Conservation (phyloP, 208 protist species). For the Histomonas meleagridis region DNA sequence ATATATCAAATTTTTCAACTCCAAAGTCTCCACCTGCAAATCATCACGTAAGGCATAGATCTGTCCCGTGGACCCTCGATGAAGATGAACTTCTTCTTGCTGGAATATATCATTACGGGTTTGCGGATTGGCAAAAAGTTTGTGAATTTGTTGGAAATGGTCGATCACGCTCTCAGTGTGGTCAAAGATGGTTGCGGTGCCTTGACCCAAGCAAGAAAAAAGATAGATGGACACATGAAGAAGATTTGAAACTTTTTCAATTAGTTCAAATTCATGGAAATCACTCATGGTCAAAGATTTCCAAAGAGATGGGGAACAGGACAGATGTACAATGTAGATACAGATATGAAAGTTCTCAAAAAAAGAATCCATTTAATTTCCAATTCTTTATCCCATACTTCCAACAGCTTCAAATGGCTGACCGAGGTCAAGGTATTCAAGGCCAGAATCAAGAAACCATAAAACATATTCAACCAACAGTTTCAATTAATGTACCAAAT, state of each 20-base stretch:
- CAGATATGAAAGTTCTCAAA: not conserved
- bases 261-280: not conserved
- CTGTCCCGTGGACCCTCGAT: not conserved
- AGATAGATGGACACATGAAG: not conserved
- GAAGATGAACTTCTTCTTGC: not conserved
- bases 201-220: not conserved
- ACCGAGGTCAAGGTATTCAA: no score
- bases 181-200: not conserved
- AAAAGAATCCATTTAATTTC: no score
- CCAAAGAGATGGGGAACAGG: not conserved
- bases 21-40: no score
- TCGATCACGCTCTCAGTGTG: not conserved
- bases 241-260: not conserved
- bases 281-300: not conserved
- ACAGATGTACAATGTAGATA: not conserved
- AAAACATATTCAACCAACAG: no score
- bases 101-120: not conserved
- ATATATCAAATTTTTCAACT: no score
- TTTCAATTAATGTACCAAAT: no score
- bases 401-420: no score
- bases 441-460: no score
- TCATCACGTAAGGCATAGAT: not conserved
- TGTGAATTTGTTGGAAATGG: not conserved
- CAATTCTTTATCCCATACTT: no score
- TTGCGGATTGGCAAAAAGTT: not conserved